Conservation (phyloP, 192 early-diverging fungal species). For the Linnemannia schmuckeri region DNA sequence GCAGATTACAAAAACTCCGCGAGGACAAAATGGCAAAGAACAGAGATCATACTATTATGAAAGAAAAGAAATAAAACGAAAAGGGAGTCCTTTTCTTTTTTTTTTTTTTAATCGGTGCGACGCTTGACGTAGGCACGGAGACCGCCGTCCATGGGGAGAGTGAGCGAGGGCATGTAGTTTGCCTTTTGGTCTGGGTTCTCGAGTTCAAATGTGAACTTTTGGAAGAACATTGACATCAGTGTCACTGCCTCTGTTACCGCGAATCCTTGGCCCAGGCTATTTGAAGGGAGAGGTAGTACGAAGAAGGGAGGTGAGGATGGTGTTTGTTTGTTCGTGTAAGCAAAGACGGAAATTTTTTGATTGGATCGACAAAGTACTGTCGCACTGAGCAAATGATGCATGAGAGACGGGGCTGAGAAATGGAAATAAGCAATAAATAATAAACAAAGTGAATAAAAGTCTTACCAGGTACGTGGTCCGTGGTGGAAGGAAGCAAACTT, state of each 20-base stretch:
- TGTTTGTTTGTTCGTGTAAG: not conserved
- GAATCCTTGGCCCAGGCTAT: slow-evolving; percentile 45
- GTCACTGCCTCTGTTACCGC: slow-evolving; percentile 54
- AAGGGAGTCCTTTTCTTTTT: not conserved
- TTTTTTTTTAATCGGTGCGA: slow-evolving; percentile 11
- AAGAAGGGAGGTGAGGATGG: not conserved
- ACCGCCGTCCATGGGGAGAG: slow-evolving; percentile 47
- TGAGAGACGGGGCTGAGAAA: not conserved
- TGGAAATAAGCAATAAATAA: not conserved
- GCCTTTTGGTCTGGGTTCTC: slow-evolving; percentile 34
- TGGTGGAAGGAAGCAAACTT: slow-evolving; percentile 71
- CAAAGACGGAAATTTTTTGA: no score
- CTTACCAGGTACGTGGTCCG: slow-evolving; percentile 63
- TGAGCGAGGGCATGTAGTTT: slow-evolving; percentile 28
- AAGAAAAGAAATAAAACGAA: no score
- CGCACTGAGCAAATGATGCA: not conserved
- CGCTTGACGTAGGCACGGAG: slow-evolving; percentile 43
- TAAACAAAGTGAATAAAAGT: not conserved
- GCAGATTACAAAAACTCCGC: no score
- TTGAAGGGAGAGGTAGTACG: not conserved
- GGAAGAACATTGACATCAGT: slow-evolving; percentile 38
- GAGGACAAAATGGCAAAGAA: not conserved
- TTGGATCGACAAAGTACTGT: not conserved
- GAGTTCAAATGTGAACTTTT: slow-evolving; percentile 54
- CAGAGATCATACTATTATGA: not conserved